phyloP scores from a whole-genome alignment of 1,284 basidiomycete species.

The Porodaedalea pini region DNA sequence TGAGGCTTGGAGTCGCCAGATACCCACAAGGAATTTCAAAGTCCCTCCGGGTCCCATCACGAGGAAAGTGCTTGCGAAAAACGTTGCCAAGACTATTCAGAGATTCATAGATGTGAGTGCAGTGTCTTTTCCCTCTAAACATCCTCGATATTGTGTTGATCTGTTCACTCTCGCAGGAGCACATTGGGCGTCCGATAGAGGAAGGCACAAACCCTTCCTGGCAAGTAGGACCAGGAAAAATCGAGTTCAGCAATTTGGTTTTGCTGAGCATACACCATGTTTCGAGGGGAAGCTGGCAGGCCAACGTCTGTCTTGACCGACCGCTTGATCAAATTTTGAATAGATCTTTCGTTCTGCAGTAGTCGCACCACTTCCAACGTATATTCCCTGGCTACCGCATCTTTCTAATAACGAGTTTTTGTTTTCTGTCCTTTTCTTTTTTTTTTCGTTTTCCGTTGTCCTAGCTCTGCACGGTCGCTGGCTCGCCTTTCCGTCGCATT shows the following conservation, averaged over 20 bases:
- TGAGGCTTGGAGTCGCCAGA: constrained; percentile 70
- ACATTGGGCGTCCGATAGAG: constrained; percentile 47
- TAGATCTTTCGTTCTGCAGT: neutral
- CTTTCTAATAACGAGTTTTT: neutral
- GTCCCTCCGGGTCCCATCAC: constrained; percentile 72
- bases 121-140: constrained; percentile 13
- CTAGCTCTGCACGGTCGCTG: neutral
- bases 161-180: constrained; percentile 38
- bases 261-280: constrained; percentile 76
- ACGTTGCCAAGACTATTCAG: constrained; percentile 60
- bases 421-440: neutral
- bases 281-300: constrained; percentile 75
- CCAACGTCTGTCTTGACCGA: constrained; percentile 54
- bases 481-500: neutral
- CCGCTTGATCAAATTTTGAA: neutral
- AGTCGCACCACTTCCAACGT: neutral
- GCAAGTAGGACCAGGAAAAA: constrained; percentile 54
- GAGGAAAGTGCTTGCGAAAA: constrained; percentile 60
- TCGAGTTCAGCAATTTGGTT: constrained; percentile 60
- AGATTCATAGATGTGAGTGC: constrained; percentile 48
- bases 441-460: neutral
- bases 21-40: constrained; percentile 72
- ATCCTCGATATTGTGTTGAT: constrained; percentile 13
- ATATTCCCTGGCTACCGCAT: too few species aligned
- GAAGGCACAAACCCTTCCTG: constrained; percentile 55